Evolutionary conservation across 140 eudicot species (phyloP), one percentile per base, ranked within the genome.

Genomic region (Ambrosia hybrid): DNA sequence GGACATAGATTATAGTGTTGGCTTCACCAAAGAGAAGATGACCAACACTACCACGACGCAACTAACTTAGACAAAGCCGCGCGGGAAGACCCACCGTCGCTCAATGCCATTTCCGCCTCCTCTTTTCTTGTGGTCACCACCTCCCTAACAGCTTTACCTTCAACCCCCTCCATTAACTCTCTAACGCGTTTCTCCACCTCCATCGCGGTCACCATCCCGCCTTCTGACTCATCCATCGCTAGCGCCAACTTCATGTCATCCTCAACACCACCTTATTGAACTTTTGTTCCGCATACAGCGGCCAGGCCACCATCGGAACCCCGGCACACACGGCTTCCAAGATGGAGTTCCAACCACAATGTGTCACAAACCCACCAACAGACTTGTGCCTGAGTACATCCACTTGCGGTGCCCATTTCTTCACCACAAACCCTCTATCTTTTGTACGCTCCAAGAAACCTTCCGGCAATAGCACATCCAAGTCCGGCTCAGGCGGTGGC

Each of bases 301-400:
- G 88, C 96, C 96, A 89, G 2, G 89, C 96, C 72, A 86, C 83
- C 89, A 89, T 79, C 5, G 96, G 92, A 71, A 89, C 88, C 1
- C 89, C 92, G 0, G 78, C 86, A 39, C 73, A n/a, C 8, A 86
- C 83, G 4, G 92, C 87, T 46, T 89, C 96, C 74, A 89, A 57
- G 15, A 74, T 77, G 9, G 96, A 89, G 75, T 86, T 89, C 96
- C 96, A 89, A 78, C 92, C 96, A 6, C 96, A 89, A 30, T 86
- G 92, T 5, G 86, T 84, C 84, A 86, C 89, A 8, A 89, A 89
- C 62, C 92, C 96, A 10, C 96, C 96, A 1, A 89, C 78, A 1
- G 96, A 71, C 12, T 57, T 66, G 55, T 86, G 92, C 46, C 21
- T 56, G n/a, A 89, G 66, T 8, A 89, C 78, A 37, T 45, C 82